Evolutionary conservation across 1,284 basidiomycete genomes (phyloP).

Genomic region (Butyriboletus appendiculatus): DNA sequence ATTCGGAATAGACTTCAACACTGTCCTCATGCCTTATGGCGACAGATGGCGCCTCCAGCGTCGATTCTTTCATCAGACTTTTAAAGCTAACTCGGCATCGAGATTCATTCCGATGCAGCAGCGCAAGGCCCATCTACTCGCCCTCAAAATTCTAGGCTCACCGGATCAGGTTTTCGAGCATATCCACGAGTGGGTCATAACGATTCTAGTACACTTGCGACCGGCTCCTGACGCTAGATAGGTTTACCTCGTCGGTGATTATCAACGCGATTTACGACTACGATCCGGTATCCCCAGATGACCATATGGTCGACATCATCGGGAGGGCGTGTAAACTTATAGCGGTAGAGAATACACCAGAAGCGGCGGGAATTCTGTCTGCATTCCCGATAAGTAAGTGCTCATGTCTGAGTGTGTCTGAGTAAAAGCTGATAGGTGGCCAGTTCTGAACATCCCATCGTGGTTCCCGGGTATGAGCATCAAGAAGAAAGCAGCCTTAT

Average conservation of each 20-base stretch:
- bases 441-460: conserved; percentile 16
- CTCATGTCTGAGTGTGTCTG: no score
- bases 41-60: conserved; percentile 41
- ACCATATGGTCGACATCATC: conserved; percentile 18
- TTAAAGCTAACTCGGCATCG: conserved; percentile 23
- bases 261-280: conserved; percentile 22
- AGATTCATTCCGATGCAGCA: conserved; percentile 33
- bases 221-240: background rate
- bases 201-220: background rate
- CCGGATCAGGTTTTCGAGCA: conserved; percentile 32
- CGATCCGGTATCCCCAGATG: conserved; percentile 14
- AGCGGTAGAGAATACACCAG: conserved; percentile 2
- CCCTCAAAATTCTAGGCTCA: conserved; percentile 31
- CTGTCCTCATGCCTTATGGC: conserved; percentile 38
- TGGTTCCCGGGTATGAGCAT: conserved; percentile 19
- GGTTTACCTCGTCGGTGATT: conserved; percentile 19
- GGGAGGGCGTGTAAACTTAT: conserved; percentile 7
- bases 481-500: conserved; percentile 11
- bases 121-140: conserved; percentile 32
- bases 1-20: conserved; percentile 39
- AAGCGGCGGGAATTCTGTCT: conserved; percentile 14
- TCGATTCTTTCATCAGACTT: conserved; percentile 37
- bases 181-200: conserved; percentile 15
- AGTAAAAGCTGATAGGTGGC: background rate
- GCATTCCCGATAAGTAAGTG: conserved; percentile 20